A percentile compares a stretch with the other conserved stretches of the same genome.
Evolutionary conservation across 2,329 filamentous ascomycete genomes (phyloP).

Genomic region (Curvularia verruculosa): DNA sequence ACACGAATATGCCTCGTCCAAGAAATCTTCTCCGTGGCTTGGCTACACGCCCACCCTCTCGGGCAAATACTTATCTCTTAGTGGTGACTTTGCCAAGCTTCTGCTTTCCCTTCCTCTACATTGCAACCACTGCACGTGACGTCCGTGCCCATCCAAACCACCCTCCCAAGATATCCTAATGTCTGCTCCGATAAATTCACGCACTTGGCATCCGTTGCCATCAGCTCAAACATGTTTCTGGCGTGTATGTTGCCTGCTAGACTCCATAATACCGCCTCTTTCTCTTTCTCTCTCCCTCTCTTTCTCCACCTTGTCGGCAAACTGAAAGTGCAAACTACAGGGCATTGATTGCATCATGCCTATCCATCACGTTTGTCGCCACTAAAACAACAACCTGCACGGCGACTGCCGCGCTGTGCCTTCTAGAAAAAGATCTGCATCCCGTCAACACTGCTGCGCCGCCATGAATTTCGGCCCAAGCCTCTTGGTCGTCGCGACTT

Average conservation of each 20-base stretch:
- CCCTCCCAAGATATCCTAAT: conserved; percentile 53
- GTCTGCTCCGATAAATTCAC: conserved; percentile 51
- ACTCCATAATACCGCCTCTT: conserved; percentile 28
- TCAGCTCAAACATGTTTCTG: conserved; percentile 30
- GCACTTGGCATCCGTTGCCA: conserved; percentile 49
- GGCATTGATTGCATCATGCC: conserved; percentile 31
- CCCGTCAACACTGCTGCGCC: conserved; percentile 24
- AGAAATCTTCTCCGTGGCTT: neutral
- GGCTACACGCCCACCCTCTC: conserved; percentile 11
- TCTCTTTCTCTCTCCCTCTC: conserved; percentile 30
- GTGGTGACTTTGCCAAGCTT: conserved; percentile 46
- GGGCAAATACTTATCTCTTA: conserved; percentile 36
- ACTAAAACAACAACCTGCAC: conserved; percentile 34
- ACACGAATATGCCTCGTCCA: neutral
- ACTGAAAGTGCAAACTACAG: conserved; percentile 31
- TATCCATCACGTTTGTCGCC: conserved; percentile 30
- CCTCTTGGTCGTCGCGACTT: conserved; percentile 33
- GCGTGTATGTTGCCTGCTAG: too few species aligned
- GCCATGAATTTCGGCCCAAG: conserved; percentile 3
- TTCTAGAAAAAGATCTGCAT: conserved; percentile 32
- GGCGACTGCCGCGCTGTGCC: conserved; percentile 34
- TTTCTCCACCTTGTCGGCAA: conserved; percentile 25
- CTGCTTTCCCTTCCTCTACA: conserved; percentile 44
- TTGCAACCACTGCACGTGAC: conserved; percentile 51
- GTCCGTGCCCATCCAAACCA: conserved; percentile 44